A percentile compares a stretch with the other conserved stretches of the same genome.
Evolutionary conservation across 768 basidiomycete genomes (phyloP).

Genomic region (Suillus occidentalis): DNA sequence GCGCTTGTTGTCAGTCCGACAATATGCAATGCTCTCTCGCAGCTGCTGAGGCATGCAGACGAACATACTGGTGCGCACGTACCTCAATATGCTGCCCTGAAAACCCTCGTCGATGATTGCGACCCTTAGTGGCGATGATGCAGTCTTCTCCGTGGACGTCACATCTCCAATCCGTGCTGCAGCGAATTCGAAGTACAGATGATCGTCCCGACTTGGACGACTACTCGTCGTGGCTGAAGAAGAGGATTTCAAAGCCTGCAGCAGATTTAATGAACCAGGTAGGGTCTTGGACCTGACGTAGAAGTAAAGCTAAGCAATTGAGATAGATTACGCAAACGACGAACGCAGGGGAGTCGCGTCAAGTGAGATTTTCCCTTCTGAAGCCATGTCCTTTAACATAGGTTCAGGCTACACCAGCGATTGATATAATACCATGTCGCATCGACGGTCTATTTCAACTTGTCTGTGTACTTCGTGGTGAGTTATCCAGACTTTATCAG

Average conservation of each 20-base stretch:
- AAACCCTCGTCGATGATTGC: background rate
- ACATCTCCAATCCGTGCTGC: constrained; percentile 42
- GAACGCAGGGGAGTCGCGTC: background rate
- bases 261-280: constrained; percentile 32
- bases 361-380: background rate
- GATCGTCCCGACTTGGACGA: constrained; percentile 13
- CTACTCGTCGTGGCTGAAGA: constrained; percentile 33
- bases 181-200: constrained; percentile 21
- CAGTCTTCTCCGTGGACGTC: constrained; percentile 45
- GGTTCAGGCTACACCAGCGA: background rate
- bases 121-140: background rate
- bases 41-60: constrained; percentile 33
- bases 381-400: background rate
- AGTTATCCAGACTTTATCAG: background rate
- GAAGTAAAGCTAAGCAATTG: background rate
- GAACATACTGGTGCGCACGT: constrained; percentile 27
- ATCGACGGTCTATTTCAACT: constrained; percentile 16
- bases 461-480: constrained; percentile 13
- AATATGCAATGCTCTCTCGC: constrained; percentile 50
- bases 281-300: background rate
- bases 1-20: constrained; percentile 48
- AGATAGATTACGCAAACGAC: background rate
- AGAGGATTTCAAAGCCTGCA: constrained; percentile 29
- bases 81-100: background rate
- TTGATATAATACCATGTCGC: constrained; percentile 22